Base-by-base conservation (phyloP, 129 eudicot genomes). In the Mikania micrantha region DNA sequence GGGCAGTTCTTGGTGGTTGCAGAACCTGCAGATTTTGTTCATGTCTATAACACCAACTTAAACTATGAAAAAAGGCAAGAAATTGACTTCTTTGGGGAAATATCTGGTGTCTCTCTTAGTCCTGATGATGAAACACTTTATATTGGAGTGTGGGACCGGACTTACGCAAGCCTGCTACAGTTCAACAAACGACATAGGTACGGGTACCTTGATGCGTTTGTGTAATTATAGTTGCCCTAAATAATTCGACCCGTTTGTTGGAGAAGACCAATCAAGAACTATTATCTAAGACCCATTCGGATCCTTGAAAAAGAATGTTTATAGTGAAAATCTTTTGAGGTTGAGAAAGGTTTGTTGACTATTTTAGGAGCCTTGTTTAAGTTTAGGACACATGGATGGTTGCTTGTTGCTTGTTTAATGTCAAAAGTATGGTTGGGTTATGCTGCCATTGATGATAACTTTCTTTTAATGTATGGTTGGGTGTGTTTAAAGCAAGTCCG, bases 21-120 rank as follows among this genome's bases (percentile, higher is more conserved):
- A 1, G 96, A 91, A 32, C 96, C 96, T 15, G 97, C 94, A 38
- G 97, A 91, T 65, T 91, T 91, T 42, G 97, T 91, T 41, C 97
- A 91, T 40, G 80, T 91, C 3, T 88, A 83, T 63, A 70, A 57
- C 41, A 68, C 84, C 56, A 66, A 67, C 9, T 77, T 64, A 52
- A 68, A 78, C 34, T 91, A 76, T 50, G 73, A 80, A 63, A 80
- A 39, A 57, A 41, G 83, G 75, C 97, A 88, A 73, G 97, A 83
- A 50, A 77, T 91, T 7, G 97, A 91, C 50, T 81, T 91, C 85
- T 91, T 91, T 70, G 97, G 97, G 22, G 97, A 91, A 76, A 79
- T 88, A 16, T 79, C 96, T 19, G 94, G 97, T 4, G 87, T 88
- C 15, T 85, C 88, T 39, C 69, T 91, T 20, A 91, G 97, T 41